A percentile compares a stretch with the other conserved stretches of the same genome.
Conservation (phyloP, 345 rosid species). For the Balakata baccata region DNA sequence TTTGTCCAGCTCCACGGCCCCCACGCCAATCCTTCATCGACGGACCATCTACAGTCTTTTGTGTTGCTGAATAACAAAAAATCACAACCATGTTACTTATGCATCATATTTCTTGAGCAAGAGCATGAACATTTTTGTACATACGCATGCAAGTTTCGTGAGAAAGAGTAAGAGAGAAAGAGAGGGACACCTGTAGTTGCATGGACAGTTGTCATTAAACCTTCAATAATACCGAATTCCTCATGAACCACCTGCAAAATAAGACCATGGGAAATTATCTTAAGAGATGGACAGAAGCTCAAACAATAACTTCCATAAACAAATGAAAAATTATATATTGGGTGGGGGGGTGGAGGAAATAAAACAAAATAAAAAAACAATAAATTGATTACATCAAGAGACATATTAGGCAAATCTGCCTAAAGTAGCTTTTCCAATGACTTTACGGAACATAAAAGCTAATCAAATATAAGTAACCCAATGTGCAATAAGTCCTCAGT, state of each 20-base stretch:
- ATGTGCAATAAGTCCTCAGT: neutral
- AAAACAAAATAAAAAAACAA: neutral
- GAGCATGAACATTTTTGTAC: neutral
- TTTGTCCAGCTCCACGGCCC: constrained; percentile 95
- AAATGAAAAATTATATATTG: too few relatives aligned
- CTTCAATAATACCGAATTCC: constrained; percentile 96
- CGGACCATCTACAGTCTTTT: constrained; percentile 97
- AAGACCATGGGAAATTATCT: neutral
- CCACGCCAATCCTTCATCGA: constrained; percentile 99
- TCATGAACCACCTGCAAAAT: constrained; percentile 81
- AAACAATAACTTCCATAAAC: neutral
- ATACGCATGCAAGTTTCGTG: neutral
- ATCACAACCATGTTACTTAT: constrained; percentile 15
- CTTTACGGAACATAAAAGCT: neutral
- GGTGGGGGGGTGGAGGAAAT: too few relatives aligned
- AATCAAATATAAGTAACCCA: neutral
- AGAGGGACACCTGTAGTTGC: constrained; percentile 80
- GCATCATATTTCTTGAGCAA: constrained; percentile 5
- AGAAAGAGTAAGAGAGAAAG: neutral
- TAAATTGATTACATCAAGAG: neutral
- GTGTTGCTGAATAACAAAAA: constrained; percentile 65
- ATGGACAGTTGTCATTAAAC: constrained; percentile 99
- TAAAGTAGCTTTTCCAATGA: neutral
- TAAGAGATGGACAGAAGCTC: neutral
- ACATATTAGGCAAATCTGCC: neutral